A percentile compares a stretch with the other conserved stretches of the same genome.
Evolutionary conservation across 1,284 basidiomycete species (phyloP).

Genomic region (Rhodofomes roseus): DNA sequence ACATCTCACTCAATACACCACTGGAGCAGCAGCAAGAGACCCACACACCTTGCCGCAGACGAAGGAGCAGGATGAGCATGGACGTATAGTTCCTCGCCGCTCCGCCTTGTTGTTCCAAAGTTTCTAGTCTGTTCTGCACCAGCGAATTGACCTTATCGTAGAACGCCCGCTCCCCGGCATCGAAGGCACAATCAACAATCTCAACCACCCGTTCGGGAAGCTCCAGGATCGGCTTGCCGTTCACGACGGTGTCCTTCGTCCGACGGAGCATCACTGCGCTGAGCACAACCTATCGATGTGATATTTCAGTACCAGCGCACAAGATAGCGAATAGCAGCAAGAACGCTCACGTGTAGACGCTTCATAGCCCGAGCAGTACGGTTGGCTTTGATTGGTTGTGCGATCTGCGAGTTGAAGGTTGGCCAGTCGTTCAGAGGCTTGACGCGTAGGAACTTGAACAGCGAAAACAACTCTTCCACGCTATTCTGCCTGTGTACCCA

Average conservation of each 20-base stretch:
- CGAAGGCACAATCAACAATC: conserved; percentile 72
- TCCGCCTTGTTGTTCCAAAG: conserved; percentile 54
- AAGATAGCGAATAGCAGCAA: background rate
- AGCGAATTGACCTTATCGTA: conserved; percentile 55
- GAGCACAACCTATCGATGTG: conserved; percentile 61
- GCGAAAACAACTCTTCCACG: conserved; percentile 85
- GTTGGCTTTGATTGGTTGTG: conserved; percentile 52
- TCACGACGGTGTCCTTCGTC: conserved; percentile 77
- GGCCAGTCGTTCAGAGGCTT: conserved; percentile 81
- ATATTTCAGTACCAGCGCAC: background rate
- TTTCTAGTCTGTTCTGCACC: conserved; percentile 60
- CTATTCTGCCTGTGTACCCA: conserved; percentile 51
- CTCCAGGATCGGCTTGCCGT: conserved; percentile 85
- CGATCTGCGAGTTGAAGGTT: conserved; percentile 77
- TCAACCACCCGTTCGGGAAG: conserved; percentile 77
- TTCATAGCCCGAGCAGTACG: conserved; percentile 76
- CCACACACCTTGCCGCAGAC: conserved; percentile 80
- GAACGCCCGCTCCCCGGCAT: conserved; percentile 75
- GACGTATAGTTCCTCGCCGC: conserved; percentile 75
- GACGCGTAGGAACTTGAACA: conserved; percentile 87
- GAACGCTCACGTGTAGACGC: conserved; percentile 60
- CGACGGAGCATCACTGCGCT: conserved; percentile 89
- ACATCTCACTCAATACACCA: background rate
- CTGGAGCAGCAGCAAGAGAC: background rate
- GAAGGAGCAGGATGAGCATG: conserved; percentile 80